Percentiles rank a stretch among this genome's conserved stretches.
phyloP scores from a whole-genome alignment of 345 rosid genomes.

The Turnera subulata region DNA sequence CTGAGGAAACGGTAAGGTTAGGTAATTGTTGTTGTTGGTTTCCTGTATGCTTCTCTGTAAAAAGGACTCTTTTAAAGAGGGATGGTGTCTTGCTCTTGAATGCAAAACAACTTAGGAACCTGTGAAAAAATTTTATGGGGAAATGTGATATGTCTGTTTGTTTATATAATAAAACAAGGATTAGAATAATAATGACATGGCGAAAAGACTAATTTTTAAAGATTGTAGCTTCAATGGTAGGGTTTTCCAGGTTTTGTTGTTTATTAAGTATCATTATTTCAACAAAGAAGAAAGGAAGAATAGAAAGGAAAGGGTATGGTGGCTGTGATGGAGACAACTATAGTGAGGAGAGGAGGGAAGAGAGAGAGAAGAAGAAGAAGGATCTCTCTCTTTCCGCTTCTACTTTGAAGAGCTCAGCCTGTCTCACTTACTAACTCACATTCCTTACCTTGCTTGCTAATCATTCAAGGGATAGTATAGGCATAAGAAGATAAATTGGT shows the following conservation, averaged over 20 bases:
- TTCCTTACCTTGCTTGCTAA: too few species aligned
- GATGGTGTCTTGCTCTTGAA: conserved; percentile 8
- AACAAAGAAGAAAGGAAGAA: conserved; percentile 12
- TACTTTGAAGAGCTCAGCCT: too few species aligned
- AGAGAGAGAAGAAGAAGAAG: not conserved
- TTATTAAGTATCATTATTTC: conserved; percentile 11
- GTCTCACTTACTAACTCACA: too few species aligned
- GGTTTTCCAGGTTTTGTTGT: not conserved
- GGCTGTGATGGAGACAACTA: conserved; percentile 6
- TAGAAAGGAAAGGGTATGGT: not conserved
- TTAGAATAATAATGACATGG: conserved; percentile 3
- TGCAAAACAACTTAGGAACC: conserved; percentile 16
- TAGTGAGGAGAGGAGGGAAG: not conserved
- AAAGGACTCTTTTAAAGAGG: not conserved
- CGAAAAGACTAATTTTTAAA: not conserved
- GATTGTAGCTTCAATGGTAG: not conserved
- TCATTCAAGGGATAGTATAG: too few species aligned
- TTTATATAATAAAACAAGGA: conserved; percentile 23
- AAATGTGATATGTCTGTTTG: conserved; percentile 20
- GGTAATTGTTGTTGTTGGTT: conserved; percentile 3
- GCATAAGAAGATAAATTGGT: too few species aligned
- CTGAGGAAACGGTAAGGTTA: not conserved
- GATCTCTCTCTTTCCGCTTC: not conserved
- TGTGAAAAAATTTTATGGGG: conserved; percentile 17
- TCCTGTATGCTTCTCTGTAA: conserved; percentile 11